Evolutionary conservation across 495 filamentous ascomycete genomes (phyloP).

Genomic region (Elaphomyces granulatus): DNA sequence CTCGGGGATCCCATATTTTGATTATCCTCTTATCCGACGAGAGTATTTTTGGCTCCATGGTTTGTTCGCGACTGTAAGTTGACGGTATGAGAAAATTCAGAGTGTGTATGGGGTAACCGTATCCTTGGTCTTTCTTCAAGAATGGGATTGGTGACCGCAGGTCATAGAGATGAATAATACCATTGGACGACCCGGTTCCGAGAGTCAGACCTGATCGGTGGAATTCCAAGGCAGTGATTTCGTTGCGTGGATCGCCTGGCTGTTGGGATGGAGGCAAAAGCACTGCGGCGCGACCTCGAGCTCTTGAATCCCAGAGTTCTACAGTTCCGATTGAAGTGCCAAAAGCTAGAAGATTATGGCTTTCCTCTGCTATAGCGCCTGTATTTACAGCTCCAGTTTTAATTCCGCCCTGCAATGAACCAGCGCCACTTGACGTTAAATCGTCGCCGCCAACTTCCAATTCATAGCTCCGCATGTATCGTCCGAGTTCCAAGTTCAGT

Average conservation of each 20-base stretch:
- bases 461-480: constrained; percentile 71
- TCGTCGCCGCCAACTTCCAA: constrained; percentile 81
- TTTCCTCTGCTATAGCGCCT: constrained; percentile 75
- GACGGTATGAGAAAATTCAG: constrained; percentile 72
- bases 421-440: constrained; percentile 42
- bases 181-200: constrained; percentile 76
- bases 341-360: constrained; percentile 84
- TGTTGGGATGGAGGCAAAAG: constrained; percentile 38
- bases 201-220: constrained; percentile 71
- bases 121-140: constrained; percentile 87
- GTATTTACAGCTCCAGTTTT: constrained; percentile 74
- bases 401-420: constrained; percentile 70
- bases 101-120: constrained; percentile 84
- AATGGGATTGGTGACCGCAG: constrained; percentile 75
- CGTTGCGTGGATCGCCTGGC: constrained; percentile 40
- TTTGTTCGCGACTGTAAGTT: constrained; percentile 42
- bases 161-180: constrained; percentile 87
- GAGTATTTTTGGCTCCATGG: constrained; percentile 68
- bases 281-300: constrained; percentile 64
- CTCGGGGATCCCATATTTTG: constrained; percentile 82
- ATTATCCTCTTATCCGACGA: constrained; percentile 90
- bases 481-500: constrained; percentile 76
- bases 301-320: constrained; percentile 88
- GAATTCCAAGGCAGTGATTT: constrained; percentile 81
- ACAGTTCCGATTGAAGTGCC: constrained; percentile 93